phyloP scores from a whole-genome alignment of 768 basidiomycete species.

The Guyanaporus albipodus region DNA sequence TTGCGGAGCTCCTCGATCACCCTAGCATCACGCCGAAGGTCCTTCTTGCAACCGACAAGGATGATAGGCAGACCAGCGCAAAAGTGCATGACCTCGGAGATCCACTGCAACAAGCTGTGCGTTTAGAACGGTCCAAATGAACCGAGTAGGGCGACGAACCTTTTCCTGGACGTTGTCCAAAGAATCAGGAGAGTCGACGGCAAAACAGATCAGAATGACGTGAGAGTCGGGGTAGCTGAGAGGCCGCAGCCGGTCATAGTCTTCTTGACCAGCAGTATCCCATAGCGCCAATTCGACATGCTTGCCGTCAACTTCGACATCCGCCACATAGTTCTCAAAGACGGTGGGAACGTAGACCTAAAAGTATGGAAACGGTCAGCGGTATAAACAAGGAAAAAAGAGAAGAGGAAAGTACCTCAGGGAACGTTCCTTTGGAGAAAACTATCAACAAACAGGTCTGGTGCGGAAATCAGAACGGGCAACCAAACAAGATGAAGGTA shows the following conservation, averaged over 20 bases:
- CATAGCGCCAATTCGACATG: conserved; percentile 97
- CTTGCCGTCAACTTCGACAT: conserved; percentile 98
- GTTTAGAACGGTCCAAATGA: conserved; percentile 8
- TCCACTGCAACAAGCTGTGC: conserved; percentile 63
- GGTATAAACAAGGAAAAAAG: background rate
- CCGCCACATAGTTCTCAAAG: conserved; percentile 99
- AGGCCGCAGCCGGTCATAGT: conserved; percentile 97
- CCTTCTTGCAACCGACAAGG: conserved; percentile 99
- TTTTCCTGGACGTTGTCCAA: conserved; percentile 99
- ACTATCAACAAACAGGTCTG: conserved; percentile 94
- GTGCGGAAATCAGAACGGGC: conserved; percentile 18
- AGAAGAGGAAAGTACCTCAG: conserved; percentile 57
- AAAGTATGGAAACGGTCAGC: background rate
- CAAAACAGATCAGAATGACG: conserved; percentile 99
- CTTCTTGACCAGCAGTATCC: conserved; percentile 99
- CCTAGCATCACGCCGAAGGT: conserved; percentile 88
- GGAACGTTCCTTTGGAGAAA: conserved; percentile 95
- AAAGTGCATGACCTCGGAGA: conserved; percentile 98
- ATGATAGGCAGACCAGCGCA: conserved; percentile 93
- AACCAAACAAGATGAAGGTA: conserved; percentile 1
- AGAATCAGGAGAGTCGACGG: conserved; percentile 96
- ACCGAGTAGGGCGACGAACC: conserved; percentile 47
- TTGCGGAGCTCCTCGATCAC: conserved; percentile 93
- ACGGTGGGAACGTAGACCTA: conserved; percentile 99
- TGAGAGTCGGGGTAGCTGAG: conserved; percentile 99